Conservation (phyloP, 73 alveolate species). For the Loxodes magnus region DNA sequence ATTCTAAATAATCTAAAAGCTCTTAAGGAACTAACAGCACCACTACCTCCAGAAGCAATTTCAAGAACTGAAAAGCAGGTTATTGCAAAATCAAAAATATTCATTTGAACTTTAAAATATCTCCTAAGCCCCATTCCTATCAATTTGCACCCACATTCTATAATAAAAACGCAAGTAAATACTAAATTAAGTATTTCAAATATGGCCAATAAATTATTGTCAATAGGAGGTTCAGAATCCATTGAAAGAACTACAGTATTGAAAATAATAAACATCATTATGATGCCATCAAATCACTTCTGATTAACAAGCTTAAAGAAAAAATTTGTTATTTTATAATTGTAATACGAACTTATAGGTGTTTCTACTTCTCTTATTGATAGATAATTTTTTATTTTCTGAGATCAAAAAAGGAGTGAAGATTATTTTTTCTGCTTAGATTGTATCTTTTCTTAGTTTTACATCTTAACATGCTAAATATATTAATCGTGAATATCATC, state of each 20-base stretch:
- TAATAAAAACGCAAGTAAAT: constrained; percentile 15
- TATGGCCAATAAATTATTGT: too few relatives aligned
- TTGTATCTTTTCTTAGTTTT: too few relatives aligned
- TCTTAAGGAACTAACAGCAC: constrained; percentile 28
- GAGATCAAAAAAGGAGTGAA: too few relatives aligned
- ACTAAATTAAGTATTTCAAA: constrained; percentile 8
- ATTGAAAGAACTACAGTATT: constrained; percentile 13
- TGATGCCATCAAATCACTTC: constrained; percentile 1
- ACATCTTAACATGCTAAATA: too few relatives aligned
- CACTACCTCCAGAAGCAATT: constrained; percentile 12
- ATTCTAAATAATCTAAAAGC: constrained; percentile 19
- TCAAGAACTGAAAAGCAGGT: constrained; percentile 15
- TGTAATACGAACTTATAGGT: too few relatives aligned
- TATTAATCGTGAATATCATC: too few relatives aligned
- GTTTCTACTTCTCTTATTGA: too few relatives aligned
- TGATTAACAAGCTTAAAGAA: neutral
- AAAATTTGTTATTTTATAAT: too few relatives aligned
- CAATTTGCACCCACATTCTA: constrained; percentile 8
- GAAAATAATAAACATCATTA: constrained; percentile 1
- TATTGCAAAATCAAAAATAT: constrained; percentile 15
- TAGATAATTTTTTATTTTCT: too few relatives aligned
- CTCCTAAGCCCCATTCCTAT: constrained; percentile 16
- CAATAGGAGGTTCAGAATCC: constrained; percentile 14
- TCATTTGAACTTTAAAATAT: constrained; percentile 14
- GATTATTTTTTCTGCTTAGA: too few relatives aligned